These are phyloP conservation scores for Linnemannia exigua DNA, from an alignment of 192 early-diverging fungal genomes.

Conservation along the genomic window DNA sequence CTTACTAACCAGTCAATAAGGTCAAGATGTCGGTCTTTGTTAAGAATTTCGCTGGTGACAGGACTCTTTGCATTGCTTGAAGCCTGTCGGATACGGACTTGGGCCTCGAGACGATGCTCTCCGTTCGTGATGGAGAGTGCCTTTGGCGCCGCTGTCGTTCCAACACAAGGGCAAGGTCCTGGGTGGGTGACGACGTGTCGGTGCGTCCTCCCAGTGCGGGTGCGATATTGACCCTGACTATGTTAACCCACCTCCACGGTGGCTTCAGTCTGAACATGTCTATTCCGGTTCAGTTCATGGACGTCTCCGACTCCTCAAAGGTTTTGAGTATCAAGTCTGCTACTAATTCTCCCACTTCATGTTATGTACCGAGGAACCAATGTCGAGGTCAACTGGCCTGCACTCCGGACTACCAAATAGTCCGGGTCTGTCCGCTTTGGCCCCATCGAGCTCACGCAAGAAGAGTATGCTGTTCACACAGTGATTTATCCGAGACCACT, in stretches of 20 bases:
- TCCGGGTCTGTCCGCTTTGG: background rate
- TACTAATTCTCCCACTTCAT: background rate
- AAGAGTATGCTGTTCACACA: slow-evolving; percentile 15
- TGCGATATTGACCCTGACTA: background rate
- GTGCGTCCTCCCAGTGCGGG: background rate
- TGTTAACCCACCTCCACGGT: background rate
- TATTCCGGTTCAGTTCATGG: background rate
- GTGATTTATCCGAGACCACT: background rate
- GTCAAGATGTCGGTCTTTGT: background rate
- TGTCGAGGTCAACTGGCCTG: slow-evolving; percentile 15
- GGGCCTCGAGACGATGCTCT: background rate
- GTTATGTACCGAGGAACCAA: background rate
- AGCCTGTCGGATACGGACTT: background rate
- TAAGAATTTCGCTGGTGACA: background rate
- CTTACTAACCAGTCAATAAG: background rate
- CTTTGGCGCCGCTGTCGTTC: background rate
- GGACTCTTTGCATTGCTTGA: background rate
- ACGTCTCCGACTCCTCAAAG: background rate
- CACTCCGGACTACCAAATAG: background rate
- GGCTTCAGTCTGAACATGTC: background rate
- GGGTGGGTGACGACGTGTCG: background rate
- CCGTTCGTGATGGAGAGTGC: background rate
- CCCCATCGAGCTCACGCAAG: background rate
- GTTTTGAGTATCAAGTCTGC: background rate
- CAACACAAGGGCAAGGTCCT: background rate